Evolutionary conservation across 495 filamentous ascomycete genomes (phyloP), one percentile per base, ranked within the genome.

Genomic region (Niebla homalea): DNA sequence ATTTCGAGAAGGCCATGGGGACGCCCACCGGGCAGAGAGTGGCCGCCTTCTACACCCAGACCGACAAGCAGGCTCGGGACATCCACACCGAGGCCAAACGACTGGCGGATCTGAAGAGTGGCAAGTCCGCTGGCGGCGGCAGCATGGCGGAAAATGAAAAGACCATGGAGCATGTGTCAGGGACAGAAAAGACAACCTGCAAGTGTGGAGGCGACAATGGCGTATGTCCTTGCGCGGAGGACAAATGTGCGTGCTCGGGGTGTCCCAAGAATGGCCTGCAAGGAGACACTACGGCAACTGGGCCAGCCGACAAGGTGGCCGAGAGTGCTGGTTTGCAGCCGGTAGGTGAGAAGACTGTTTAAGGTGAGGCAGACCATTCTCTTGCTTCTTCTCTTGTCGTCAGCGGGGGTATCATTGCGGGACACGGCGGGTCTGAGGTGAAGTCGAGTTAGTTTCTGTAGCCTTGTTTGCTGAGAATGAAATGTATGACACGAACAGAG

Each of bases 1-100:
- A 97, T 74, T 98, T 94, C 60, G 89, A 96, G 70, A 89, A 92
- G 74, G 89, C 89, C 1, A 70, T 83, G 20, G 79, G 74, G 53
- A 90, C 87, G 2, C 86, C 89, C 8, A 87, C 87, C 1, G 92
- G 92, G 52, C 78, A 86, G 69, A 85, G 81, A 64, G 68, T 98
- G 32, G 83, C 85, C 23, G 70, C 79, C 42, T 97, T 98, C 70
- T 97, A 98, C 66, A 74, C 77, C 8, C 71, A 83, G 50, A 75
- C 81, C 49, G 77, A 80, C 62, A 86, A 87, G 67, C 87, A 94
- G 71, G 85, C 95, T 11, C 72, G 85, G 44, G 92, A 98, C 57
- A 90, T 98, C 48, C 90, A 97, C 64, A 75, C 68, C 45, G 92
- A 98, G 74, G 92, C 92, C 2, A 73, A 78, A 43, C 80, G 90